Percentiles rank a stretch among this genome's conserved stretches.
These are phyloP conservation scores for Fraxinus pennsylvanica DNA, from an alignment of 257 asterid genomes.

Conservation along the genomic window DNA sequence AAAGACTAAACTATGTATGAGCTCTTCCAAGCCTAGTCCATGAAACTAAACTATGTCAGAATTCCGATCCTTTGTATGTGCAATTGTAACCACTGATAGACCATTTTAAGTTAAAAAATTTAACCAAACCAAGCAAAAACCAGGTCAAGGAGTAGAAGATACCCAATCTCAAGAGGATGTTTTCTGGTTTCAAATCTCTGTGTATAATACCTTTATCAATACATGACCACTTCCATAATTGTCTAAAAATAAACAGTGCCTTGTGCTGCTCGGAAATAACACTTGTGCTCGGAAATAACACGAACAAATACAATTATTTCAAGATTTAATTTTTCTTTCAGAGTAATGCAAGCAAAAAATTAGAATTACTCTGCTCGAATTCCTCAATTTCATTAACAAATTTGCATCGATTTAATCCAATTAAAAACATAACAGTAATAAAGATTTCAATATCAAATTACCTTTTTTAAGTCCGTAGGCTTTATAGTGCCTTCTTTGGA, in stretches of 20 bases:
- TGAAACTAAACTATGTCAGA: neutral
- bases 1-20: neutral
- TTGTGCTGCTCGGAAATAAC: too few species aligned
- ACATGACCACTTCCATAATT: too few species aligned
- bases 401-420: neutral
- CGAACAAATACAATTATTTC: too few species aligned
- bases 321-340: too few species aligned
- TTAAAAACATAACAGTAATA: too few species aligned
- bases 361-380: neutral
- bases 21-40: neutral
- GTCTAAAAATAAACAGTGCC: too few species aligned
- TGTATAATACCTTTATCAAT: too few species aligned
- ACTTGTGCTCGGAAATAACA: neutral
- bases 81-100: neutral
- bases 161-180: neutral
- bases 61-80: neutral
- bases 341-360: too few species aligned
- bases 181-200: neutral
- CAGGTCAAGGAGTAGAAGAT: neutral
- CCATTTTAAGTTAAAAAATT: neutral
- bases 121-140: neutral
- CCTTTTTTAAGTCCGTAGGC: conserved; percentile 93
- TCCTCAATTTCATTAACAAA: neutral
- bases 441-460: conserved; percentile 10
- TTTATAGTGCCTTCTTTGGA: conserved; percentile 80